Conservation (phyloP, 495 filamentous ascomycete species). For the Penicillium coprophilum region DNA sequence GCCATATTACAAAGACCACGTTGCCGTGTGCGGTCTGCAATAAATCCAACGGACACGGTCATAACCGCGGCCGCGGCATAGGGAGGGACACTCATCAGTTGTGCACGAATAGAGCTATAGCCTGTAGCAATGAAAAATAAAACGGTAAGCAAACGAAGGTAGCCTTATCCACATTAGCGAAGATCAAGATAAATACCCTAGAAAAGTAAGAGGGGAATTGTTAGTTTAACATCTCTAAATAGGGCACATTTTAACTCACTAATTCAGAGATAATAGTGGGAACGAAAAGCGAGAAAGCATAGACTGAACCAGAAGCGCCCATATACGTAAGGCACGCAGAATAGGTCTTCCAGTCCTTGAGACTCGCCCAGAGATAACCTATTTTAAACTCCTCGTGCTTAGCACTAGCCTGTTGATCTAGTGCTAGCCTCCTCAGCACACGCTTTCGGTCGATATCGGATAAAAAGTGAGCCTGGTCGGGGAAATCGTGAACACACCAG, state of each 20-base stretch:
- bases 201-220: not conserved
- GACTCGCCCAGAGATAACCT: slow-evolving; percentile 68
- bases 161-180: too few relatives aligned
- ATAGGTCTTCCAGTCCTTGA: slow-evolving; percentile 90
- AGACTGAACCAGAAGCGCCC: slow-evolving; percentile 69
- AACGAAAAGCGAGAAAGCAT: slow-evolving; percentile 88
- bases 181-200: slow-evolving; percentile 23
- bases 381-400: slow-evolving; percentile 78
- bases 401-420: slow-evolving; percentile 75
- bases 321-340: slow-evolving; percentile 74
- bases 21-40: slow-evolving; percentile 74
- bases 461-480: slow-evolving; percentile 77
- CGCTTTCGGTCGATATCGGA: slow-evolving; percentile 68
- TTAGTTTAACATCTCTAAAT: slow-evolving; percentile 27
- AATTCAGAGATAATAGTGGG: slow-evolving; percentile 75
- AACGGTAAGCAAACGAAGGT: too few relatives aligned
- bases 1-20: slow-evolving; percentile 81
- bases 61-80: slow-evolving; percentile 83
- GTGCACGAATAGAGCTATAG: slow-evolving; percentile 66
- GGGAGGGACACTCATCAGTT: slow-evolving; percentile 83
- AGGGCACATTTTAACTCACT: slow-evolving; percentile 31
- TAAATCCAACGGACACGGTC: slow-evolving; percentile 72
- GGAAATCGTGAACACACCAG: slow-evolving; percentile 90
- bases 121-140: slow-evolving; percentile 48
- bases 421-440: slow-evolving; percentile 68